These are phyloP conservation scores for Saccharomycopsis phalli DNA, from an alignment of 1,139 yeast genomes.

Conservation along the genomic window DNA sequence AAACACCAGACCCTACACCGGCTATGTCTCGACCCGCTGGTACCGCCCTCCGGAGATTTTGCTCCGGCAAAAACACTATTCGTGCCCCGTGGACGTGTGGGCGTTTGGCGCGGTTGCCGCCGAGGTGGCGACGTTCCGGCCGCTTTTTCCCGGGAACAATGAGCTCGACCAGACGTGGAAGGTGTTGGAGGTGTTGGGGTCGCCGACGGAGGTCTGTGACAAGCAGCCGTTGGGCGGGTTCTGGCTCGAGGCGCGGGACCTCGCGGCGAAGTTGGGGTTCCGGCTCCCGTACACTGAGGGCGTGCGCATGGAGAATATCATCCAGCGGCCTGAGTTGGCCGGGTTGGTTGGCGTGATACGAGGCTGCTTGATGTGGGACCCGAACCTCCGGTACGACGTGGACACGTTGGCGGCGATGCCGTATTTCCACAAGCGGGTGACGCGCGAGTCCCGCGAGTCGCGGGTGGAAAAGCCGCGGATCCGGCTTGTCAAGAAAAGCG, in stretches of 20 bases:
- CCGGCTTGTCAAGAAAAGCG: conserved; percentile 11
- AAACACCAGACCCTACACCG: conserved; percentile 51
- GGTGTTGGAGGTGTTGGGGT: conserved; percentile 61
- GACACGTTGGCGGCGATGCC: conserved; percentile 38
- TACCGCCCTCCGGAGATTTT: conserved; percentile 91
- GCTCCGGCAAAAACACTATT: conserved; percentile 55
- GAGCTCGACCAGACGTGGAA: conserved; percentile 71
- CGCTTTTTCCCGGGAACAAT: conserved; percentile 76
- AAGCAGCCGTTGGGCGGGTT: conserved; percentile 50
- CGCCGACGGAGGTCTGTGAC: conserved; percentile 35
- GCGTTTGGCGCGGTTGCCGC: conserved; percentile 84
- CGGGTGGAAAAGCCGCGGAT: conserved; percentile 13
- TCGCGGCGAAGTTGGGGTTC: conserved; percentile 46
- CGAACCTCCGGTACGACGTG: conserved; percentile 43
- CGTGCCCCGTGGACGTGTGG: conserved; percentile 85
- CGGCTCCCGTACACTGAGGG: conserved; percentile 41
- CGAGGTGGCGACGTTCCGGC: conserved; percentile 67
- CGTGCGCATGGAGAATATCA: conserved; percentile 29
- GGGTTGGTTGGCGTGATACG: conserved; percentile 44
- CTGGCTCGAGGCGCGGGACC: conserved; percentile 51
- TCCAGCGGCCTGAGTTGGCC: conserved; percentile 32
- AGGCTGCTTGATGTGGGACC: conserved; percentile 60
- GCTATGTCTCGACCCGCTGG: conserved; percentile 93
- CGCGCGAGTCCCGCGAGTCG: neutral
- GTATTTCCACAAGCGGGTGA: conserved; percentile 35